These are phyloP conservation scores for Didymosphaeria variabile DNA, from an alignment of 2,329 filamentous ascomycete species.

Conservation along the genomic window DNA sequence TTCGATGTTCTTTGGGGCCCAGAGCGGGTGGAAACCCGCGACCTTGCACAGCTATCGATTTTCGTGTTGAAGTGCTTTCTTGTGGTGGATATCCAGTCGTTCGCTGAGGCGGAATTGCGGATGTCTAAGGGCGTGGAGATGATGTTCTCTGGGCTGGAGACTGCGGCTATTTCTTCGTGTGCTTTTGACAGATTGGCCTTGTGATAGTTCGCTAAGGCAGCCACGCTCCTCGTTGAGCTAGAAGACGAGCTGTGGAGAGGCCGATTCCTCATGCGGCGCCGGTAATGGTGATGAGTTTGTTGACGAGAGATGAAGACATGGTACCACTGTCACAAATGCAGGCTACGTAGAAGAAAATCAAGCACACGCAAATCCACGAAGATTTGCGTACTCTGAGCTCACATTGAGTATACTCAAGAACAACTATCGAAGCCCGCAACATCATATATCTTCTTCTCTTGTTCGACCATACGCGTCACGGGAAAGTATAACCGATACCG, in stretches of 20 bases:
- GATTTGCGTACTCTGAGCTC: background rate
- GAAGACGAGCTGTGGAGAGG: slow-evolving; percentile 21
- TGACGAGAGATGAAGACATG: slow-evolving; percentile 15
- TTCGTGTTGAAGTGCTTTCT: slow-evolving; percentile 10
- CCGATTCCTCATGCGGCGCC: slow-evolving; percentile 26
- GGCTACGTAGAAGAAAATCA: background rate
- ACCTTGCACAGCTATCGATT: slow-evolving; percentile 26
- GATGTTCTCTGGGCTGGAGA: slow-evolving; percentile 12
- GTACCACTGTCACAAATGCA: background rate
- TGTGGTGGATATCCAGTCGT: slow-evolving; percentile 22
- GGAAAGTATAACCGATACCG: slow-evolving; percentile 1
- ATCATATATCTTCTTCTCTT: background rate
- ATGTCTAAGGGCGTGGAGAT: slow-evolving; percentile 22
- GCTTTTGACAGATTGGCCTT: background rate
- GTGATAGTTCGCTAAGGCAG: slow-evolving; percentile 23
- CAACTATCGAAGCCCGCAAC: background rate
- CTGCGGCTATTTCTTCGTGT: slow-evolving; percentile 5
- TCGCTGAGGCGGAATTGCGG: slow-evolving; percentile 15
- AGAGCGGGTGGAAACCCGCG: slow-evolving; percentile 24
- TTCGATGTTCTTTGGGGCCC: slow-evolving; percentile 18
- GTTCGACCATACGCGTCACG: background rate
- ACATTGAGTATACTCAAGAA: background rate
- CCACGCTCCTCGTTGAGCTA: slow-evolving; percentile 20
- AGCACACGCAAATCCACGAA: background rate
- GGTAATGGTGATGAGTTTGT: slow-evolving; percentile 25